Base-by-base conservation (phyloP, 768 basidiomycete species). In the Xerocomus brunneocitrinus region DNA sequence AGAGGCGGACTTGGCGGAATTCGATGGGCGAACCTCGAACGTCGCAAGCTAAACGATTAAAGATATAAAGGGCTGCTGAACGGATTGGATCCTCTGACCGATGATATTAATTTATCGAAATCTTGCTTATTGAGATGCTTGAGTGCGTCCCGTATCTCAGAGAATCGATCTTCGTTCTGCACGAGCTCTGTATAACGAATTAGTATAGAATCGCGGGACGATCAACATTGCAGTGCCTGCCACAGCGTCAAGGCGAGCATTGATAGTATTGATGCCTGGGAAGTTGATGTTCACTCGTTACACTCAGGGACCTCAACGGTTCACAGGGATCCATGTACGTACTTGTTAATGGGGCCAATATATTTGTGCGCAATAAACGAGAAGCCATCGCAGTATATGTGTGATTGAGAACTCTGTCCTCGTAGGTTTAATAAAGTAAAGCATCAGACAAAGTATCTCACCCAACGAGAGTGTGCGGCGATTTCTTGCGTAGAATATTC, bases 331-430 rank as follows among this genome's bases (percentile, higher is more conserved):
- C 32, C n/a, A 41, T 62, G 39, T 61, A 85, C 91, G 42, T 61
- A 85, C 91, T 79, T 47, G 86, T 90, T 30, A 88, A 75, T 0
- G 94, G 94, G 12, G 93, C 86, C 13, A 97, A 75, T 34, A 98
- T 77, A 55, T 85, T 94, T 19, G 84, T 80, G 48, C 89, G 79
- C 38, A 98, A 70, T 36, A 95, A 77, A 8, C 95, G 79, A 2
- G 83, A 72, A 2, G 87, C 95, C 93, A 98, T 98, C 0, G 93
- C 84, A 0, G 95, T 98, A 61, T 78, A 89, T 0, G 91, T 93
- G 56, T 88, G 77, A 62, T 98, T 89, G 45, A 92, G 67, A 30
- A 81, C 72, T 6, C 91, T 90, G 59, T 19, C 16, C 36, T 14
- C 38, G 12, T 35, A 54, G 6, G 40, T 27, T 53, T n/a, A 49